Evolutionary conservation across 768 basidiomycete species (phyloP).

Genomic region (Mycena belliarum): DNA sequence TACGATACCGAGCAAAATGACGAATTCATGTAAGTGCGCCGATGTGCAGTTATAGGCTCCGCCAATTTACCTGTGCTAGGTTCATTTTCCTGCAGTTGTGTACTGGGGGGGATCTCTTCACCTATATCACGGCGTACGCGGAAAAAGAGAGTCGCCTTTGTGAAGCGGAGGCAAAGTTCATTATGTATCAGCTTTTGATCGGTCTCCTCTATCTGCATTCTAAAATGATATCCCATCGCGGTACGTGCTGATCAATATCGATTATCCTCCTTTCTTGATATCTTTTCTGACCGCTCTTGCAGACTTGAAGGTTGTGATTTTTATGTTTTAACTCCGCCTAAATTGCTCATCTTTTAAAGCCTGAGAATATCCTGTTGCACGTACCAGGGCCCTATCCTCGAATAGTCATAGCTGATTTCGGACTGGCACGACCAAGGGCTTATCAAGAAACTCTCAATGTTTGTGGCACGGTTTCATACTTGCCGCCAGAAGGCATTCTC

Average conservation of each 20-base stretch:
- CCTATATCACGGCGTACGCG: slow-evolving; percentile 69
- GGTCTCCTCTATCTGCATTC: slow-evolving; percentile 73
- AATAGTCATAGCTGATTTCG: slow-evolving; percentile 85
- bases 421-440: slow-evolving; percentile 75
- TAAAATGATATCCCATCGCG: slow-evolving; percentile 76
- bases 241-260: too few species aligned
- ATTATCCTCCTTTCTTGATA: background rate
- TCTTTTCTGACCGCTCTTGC: background rate
- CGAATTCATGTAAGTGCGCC: slow-evolving; percentile 52
- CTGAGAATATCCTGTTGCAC: slow-evolving; percentile 81
- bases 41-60: too few species aligned
- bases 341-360: slow-evolving; percentile 39
- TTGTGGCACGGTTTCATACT: slow-evolving; percentile 84
- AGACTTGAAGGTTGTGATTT: slow-evolving; percentile 62
- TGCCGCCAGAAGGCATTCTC: slow-evolving; percentile 82
- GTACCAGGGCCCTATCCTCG: slow-evolving; percentile 84
- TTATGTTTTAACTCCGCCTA: background rate
- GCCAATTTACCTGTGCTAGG: background rate
- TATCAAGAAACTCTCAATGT: slow-evolving; percentile 84
- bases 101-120: slow-evolving; percentile 87
- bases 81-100: slow-evolving; percentile 80
- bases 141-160: slow-evolving; percentile 53
- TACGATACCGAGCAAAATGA: slow-evolving; percentile 66
- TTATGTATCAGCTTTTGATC: slow-evolving; percentile 77
- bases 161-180: slow-evolving; percentile 83